Conservation (phyloP, 371 early-diverging fungal species). For the Apophysomyces ossiformis region DNA sequence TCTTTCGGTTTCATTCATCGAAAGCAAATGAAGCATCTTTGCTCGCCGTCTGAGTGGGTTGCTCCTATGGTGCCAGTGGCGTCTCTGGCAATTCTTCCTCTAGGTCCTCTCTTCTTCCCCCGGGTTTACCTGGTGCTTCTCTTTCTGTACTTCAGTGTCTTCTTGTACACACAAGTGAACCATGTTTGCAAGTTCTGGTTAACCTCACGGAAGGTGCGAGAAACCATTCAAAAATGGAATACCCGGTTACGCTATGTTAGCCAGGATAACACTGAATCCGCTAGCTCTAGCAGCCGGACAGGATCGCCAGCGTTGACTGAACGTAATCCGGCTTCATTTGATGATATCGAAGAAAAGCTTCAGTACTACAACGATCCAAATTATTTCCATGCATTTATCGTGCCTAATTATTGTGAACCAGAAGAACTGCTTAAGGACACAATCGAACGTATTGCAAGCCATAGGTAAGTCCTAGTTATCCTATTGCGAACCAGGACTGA, state of each 20-base stretch:
- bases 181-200: constrained; percentile 49
- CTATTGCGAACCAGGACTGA: not conserved
- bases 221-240: constrained; percentile 41
- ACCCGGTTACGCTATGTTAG: not conserved
- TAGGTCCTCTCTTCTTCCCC: constrained; percentile 51
- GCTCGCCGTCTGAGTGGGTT: constrained; percentile 49
- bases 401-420: constrained; percentile 69
- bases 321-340: constrained; percentile 23
- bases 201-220: constrained; percentile 39
- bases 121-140: constrained; percentile 39
- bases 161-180: constrained; percentile 47
- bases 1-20: not conserved
- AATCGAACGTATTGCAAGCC: constrained; percentile 43
- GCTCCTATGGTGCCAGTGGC: constrained; percentile 45
- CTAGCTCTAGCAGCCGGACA: constrained; percentile 20
- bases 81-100: constrained; percentile 39
- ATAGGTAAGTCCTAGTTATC: constrained; percentile 33
- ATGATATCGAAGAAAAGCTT: constrained; percentile 33
- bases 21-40: constrained; percentile 25
- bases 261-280: constrained; percentile 2
- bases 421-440: constrained; percentile 51
- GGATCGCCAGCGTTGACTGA: constrained; percentile 28
- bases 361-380: constrained; percentile 33
- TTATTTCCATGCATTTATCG: constrained; percentile 57
- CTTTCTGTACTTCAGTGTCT: constrained; percentile 42